A percentile compares a stretch with the other conserved stretches of the same genome.
These are phyloP conservation scores for Tetradesmus lagerheimii DNA, from an alignment of 139 green algal species.

Conservation along the genomic window DNA sequence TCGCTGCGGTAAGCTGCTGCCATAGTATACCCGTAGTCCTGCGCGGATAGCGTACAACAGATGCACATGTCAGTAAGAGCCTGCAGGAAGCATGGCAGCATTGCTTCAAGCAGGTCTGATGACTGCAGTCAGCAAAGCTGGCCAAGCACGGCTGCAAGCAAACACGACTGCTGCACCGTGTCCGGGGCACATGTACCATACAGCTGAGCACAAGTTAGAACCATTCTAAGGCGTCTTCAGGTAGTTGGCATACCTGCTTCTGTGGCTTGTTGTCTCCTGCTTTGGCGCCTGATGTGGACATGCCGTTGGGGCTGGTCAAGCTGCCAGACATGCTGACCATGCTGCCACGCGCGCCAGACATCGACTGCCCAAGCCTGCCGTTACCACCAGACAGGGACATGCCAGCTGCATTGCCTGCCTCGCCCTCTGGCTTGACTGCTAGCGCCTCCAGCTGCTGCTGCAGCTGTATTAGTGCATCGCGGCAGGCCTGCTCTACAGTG, in stretches of 20 bases:
- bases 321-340: neutral
- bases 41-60: neutral
- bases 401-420: neutral
- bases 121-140: neutral
- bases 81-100: too few relatives aligned
- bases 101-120: too few relatives aligned
- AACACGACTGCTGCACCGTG: neutral
- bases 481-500: conserved; percentile 72
- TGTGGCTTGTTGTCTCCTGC: conserved; percentile 8
- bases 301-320: neutral
- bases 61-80: neutral
- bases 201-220: neutral
- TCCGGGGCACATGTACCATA: neutral
- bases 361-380: neutral
- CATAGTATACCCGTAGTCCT: conserved; percentile 84
- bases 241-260: conserved; percentile 9
- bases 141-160: neutral
- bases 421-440: neutral
- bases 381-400: neutral
- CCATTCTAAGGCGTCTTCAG: too few relatives aligned
- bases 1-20: conserved; percentile 78
- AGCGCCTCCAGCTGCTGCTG: conserved; percentile 68
- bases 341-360: neutral
- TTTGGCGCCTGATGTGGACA: neutral
- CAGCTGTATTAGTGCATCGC: conserved; percentile 68